Evolutionary conservation across 2,329 filamentous ascomycete genomes (phyloP), one percentile per base, ranked within the genome.

Genomic region (Diaporthe vexans): DNA sequence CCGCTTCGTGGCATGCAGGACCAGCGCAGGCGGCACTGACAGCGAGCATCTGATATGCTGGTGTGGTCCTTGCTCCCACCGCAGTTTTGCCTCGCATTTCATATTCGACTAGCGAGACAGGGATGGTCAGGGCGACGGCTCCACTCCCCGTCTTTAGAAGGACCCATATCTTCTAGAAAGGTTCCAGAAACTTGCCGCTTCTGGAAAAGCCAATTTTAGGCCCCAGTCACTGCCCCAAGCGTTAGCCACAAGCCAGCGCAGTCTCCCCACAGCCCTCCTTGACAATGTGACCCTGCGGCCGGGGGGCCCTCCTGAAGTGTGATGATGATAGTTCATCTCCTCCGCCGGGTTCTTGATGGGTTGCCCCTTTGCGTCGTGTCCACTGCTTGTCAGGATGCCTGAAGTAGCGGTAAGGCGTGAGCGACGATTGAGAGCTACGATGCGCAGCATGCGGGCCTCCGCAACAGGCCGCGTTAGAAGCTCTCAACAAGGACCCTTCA

Each of bases 121-220:
- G 72, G 71, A 73, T 69, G 61, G 21, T 58, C 37, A 52, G 54
- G 54, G 63, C 63, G 26, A 46, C 72, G 63, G 65, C 54, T 61
- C 58, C 72, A 72, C 59, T 61, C 70, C 70, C 70, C 70, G 70
- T 72, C 57, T 52, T 72, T 72, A 46, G 57, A 63, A 72, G 70
- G 57, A 63, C 43, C 70, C 70, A 63, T 43, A 54, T 43, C 67
- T 74, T 74, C 72, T 74, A 69, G 72, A 76, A 76, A 48, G 58
- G 48, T 75, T 76, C 75, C 74, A 71, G 73, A 76, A 75, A 26
- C 52, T 63, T 76, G 51, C 75, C 69, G 3, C 35, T 72, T 72
- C 24, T 52, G 61, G 75, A 24, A 69, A 71, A 73, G 72, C 54
- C 69, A 54, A 75, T 40, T 63, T 63, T 35, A 54, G 48, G 52